Conservation (phyloP, 177 flowering plant genomes). For the Vitis hybrid region DNA sequence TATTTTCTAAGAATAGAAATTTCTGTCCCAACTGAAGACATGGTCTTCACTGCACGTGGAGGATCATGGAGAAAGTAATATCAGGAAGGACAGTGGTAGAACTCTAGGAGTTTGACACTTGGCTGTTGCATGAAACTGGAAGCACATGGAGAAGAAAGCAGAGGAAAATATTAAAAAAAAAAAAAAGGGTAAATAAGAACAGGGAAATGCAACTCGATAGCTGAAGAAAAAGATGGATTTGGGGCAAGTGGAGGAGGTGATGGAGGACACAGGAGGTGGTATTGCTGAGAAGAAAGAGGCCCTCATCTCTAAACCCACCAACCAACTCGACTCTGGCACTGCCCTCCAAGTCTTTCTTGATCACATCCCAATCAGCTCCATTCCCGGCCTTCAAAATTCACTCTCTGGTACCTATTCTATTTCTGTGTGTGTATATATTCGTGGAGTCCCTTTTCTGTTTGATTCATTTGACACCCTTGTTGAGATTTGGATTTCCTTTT, state of each 20-base stretch:
- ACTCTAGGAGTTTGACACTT: neutral
- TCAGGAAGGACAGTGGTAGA: neutral
- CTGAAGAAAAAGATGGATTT: conserved; percentile 7
- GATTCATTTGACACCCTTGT: neutral
- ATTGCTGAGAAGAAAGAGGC: neutral
- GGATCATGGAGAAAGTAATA: neutral
- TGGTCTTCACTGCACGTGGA: neutral
- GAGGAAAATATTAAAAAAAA: neutral
- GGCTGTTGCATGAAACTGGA: neutral
- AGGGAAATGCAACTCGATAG: too few relatives aligned
- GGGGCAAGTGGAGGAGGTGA: conserved; percentile 7
- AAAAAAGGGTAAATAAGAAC: neutral
- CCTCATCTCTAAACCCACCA: conserved; percentile 1
- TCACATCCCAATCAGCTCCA: conserved; percentile 32
- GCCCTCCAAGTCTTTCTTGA: conserved; percentile 39
- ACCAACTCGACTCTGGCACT: conserved; percentile 14
- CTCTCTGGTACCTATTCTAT: conserved; percentile 2
- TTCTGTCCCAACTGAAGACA: too few relatives aligned
- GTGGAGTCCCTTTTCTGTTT: neutral
- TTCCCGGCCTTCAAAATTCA: conserved; percentile 30
- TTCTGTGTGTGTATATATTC: neutral
- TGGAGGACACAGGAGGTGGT: neutral
- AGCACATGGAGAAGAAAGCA: neutral
- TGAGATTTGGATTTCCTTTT: neutral
- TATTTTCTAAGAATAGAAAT: too few relatives aligned